Evolutionary conservation across 1,284 basidiomycete genomes (phyloP).

Genomic region (Cutaneotrichosporon mucoides): DNA sequence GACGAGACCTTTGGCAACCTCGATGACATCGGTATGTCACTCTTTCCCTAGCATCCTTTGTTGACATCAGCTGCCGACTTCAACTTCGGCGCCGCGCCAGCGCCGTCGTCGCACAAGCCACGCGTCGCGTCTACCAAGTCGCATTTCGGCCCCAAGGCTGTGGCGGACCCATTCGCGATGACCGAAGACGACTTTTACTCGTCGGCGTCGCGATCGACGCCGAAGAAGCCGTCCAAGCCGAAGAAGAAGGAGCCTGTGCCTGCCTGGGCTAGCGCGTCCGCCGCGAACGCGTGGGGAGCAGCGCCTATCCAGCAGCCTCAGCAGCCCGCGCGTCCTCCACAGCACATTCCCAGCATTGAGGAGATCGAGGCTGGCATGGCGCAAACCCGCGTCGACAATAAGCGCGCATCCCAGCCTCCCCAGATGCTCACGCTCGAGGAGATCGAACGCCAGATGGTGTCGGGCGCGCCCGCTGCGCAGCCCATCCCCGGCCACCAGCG

Average conservation of each 20-base stretch:
- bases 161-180: slow-evolving; percentile 44
- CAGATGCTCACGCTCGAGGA: slow-evolving; percentile 47
- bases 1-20: slow-evolving; percentile 88
- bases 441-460: slow-evolving; percentile 50
- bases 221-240: slow-evolving; percentile 21
- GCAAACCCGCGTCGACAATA: slow-evolving; percentile 21
- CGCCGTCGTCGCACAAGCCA: slow-evolving; percentile 14
- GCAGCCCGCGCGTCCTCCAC: slow-evolving; percentile 30
- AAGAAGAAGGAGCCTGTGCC: slow-evolving; percentile 26
- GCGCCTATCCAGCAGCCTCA: slow-evolving; percentile 24
- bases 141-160: slow-evolving; percentile 39
- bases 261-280: slow-evolving; percentile 33
- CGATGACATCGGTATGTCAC: slow-evolving; percentile 62
- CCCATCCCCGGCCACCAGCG: slow-evolving; percentile 10
- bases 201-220: slow-evolving; percentile 21
- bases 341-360: slow-evolving; percentile 70
- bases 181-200: slow-evolving; percentile 50
- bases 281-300: slow-evolving; percentile 51
- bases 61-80: slow-evolving; percentile 76
- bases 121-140: slow-evolving; percentile 40
- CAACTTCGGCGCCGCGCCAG: slow-evolving; percentile 61
- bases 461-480: slow-evolving; percentile 14
- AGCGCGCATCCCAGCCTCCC: slow-evolving; percentile 13
- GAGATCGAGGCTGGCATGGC: slow-evolving; percentile 92
- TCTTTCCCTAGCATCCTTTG: not conserved